A percentile compares a stretch with the other conserved stretches of the same genome.
Conservation (phyloP, 2,329 filamentous ascomycete genomes). For the Biscogniauxia marginata region DNA sequence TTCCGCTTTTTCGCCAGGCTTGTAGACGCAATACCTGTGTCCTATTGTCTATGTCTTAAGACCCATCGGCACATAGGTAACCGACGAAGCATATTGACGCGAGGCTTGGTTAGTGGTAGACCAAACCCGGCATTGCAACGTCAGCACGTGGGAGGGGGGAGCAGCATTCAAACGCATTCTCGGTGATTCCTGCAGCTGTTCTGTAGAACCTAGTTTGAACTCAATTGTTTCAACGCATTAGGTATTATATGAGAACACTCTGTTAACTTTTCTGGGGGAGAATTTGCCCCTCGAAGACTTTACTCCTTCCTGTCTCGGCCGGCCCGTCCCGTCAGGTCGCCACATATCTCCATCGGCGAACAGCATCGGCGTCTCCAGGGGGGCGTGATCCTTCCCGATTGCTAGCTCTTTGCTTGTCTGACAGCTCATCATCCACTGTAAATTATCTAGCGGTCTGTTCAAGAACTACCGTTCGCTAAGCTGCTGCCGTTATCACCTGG, state of each 20-base stretch:
- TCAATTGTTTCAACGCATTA: slow-evolving; percentile 1
- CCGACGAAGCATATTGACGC: slow-evolving; percentile 1
- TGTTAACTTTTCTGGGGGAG: background rate
- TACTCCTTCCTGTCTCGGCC: slow-evolving; percentile 24
- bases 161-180: slow-evolving; percentile 5
- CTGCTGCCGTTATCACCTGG: background rate
- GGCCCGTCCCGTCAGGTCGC: slow-evolving; percentile 18
- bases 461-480: background rate
- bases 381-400: slow-evolving; percentile 18
- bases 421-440: background rate
- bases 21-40: background rate
- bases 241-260: background rate
- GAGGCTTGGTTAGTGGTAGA: slow-evolving; percentile 1
- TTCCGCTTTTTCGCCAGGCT: background rate
- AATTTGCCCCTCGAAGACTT: background rate
- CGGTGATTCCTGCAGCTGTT: slow-evolving; percentile 8
- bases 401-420: slow-evolving; percentile 1
- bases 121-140: slow-evolving; percentile 14
- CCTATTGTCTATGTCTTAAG: background rate
- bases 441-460: background rate
- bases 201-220: slow-evolving; percentile 5
- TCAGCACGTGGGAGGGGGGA: slow-evolving; percentile 13
- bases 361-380: slow-evolving; percentile 9
- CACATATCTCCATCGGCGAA: slow-evolving; percentile 4
- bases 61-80: background rate